Base-by-base conservation (phyloP, 2,329 filamentous ascomycete genomes). In the Aspergillus amoenus region DNA sequence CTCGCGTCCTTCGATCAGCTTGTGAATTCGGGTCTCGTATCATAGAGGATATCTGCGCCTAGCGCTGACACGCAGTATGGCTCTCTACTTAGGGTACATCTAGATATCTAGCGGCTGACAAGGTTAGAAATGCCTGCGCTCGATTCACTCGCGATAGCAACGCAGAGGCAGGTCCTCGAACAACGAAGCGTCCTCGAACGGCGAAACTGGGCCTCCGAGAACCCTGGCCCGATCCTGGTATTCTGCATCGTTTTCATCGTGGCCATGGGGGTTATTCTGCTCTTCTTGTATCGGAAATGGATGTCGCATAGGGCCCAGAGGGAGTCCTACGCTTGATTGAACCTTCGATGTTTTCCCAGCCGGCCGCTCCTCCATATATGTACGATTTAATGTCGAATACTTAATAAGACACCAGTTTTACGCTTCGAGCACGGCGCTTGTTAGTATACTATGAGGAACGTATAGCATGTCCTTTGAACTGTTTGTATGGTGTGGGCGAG, bases 201-300 rank as follows among this genome's bases (percentile, higher is more conserved):
- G 44, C 50, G 59, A 67, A 84, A 86, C 77, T 88, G 82, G 81
- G 83, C 84, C 22, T 64, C 72, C 59, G 66, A 73, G 32, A 82
- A 88, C 67, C 78, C 81, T 44, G 85, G 85, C 71, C 83, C 87
- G 61, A 78, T 88, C 50, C 75, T 87, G 62, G 85, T 88, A 56
- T 85, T 88, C 73, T 79, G 75, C 71, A 84, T 88, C 64, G 77
- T 86, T 70, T 82, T 82, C 66, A 65, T 84, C 59, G 81, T 88
- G 62, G 78, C 60, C 40, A 55, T 80, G 59, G 79, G 83, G 24
- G 68, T 88, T 48, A 61, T 80, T 55, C 64, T 67, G 49, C 76
- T 87, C 41, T 80, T 82, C 67, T 65, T 82, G 60, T 77, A 78
- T 61, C 78, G 80, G 60, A 76, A 71, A 66, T 69, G 80, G 54